A percentile compares a stretch with the other conserved stretches of the same genome.
Evolutionary conservation across 306 rosid genomes (phyloP).

Genomic region (Malus domestica): ASM211411v1 NC_041797.1:13341501-13342000

Average conservation of each 20-base stretch:
- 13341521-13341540: slow-evolving; percentile 25
- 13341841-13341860: slow-evolving; percentile 16
- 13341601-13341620: slow-evolving; percentile 1
- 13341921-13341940: slow-evolving; percentile 83
- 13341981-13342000: slow-evolving; percentile 9
- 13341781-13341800: slow-evolving; percentile 64
- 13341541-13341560: slow-evolving; percentile 25
- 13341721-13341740: slow-evolving; percentile 36
- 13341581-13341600: slow-evolving; percentile 24
- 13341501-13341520: slow-evolving; percentile 10
- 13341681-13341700: slow-evolving; percentile 38
- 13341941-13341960: slow-evolving; percentile 23
- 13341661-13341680: not conserved
- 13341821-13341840: slow-evolving; percentile 15
- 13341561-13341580: slow-evolving; percentile 38
- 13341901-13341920: slow-evolving; percentile 90
- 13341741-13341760: slow-evolving; percentile 28
- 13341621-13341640: not conserved
- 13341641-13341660: slow-evolving; percentile 3
- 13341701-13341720: not conserved
- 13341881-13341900: slow-evolving; percentile 64
- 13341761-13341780: slow-evolving; percentile 27
- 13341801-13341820: slow-evolving; percentile 30
- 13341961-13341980: slow-evolving; percentile 3
- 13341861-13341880: slow-evolving; percentile 31